Base-by-base conservation (phyloP, 371 early-diverging fungal species). In the Phascolomyces articulosus region DNA sequence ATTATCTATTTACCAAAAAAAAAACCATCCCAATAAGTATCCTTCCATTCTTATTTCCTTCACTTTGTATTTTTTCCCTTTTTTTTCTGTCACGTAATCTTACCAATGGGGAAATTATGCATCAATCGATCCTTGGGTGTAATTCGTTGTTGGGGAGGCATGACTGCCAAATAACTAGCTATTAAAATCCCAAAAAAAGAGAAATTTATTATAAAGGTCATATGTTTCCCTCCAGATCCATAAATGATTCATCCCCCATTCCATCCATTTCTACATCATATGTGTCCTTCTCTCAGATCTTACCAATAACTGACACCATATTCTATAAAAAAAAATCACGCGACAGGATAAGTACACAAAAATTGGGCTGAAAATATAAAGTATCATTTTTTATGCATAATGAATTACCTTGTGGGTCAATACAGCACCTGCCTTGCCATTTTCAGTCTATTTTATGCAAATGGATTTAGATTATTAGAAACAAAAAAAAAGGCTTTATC, bases 391-490 rank as follows among this genome's bases (percentile, higher is more conserved):
- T 28, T 26, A 68, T 63, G 18, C 27, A 27, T 58, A 20, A 23
- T 11, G 10, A 65, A 44, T 57, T 71, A 78, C 83, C 73, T 74
- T 79, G 40, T 85, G 85, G 16, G 80, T 80, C 55, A 85, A 60
- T 2, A 82, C 70, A 55, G 75, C 72, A 47, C 83, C 85, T 38
- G 63, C 57, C 34, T 75, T 74, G 9, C 69, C 63, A 65, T 29
- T 18, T 31, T 44, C 60, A 7, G 31, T 4, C 54, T 51, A 61
- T 4, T 57, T 44, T 2, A 34, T 34, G n/a, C n/a, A n/a, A n/a
- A n/a, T n/a, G n/a, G n/a, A n/a, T n/a, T n/a, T n/a, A n/a, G n/a
- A n/a, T n/a, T n/a, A n/a, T n/a, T n/a, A n/a, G n/a, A n/a, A n/a
- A n/a, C n/a, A n/a, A n/a, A n/a, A n/a, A n/a, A n/a, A n/a, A n/a